Evolutionary conservation across 1,284 basidiomycete genomes (phyloP).

Genomic region (Wolfiporia cocos): DNA sequence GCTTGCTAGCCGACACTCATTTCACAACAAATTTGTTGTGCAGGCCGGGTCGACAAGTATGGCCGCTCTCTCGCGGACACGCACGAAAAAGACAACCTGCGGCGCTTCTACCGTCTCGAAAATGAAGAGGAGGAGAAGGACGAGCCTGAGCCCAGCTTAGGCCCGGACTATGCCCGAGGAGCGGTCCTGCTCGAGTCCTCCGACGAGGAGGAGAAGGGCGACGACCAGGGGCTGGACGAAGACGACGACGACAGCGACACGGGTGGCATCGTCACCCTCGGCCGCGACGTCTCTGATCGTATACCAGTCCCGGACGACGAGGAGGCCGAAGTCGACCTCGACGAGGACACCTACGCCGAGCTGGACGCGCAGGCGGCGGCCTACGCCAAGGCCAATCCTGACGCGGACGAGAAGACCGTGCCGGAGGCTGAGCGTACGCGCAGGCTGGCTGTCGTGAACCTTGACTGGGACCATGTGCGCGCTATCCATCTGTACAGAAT

Average conservation of each 20-base stretch:
- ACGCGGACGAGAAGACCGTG: conserved; percentile 27
- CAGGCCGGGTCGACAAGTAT: conserved; percentile 86
- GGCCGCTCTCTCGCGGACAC: conserved; percentile 70
- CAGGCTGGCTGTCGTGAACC: conserved; percentile 88
- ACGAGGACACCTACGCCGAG: conserved; percentile 67
- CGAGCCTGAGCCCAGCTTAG: conserved; percentile 28
- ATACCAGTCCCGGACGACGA: conserved; percentile 41
- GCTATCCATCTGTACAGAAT: conserved; percentile 91
- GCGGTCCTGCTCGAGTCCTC: conserved; percentile 86
- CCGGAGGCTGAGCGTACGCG: conserved; percentile 48
- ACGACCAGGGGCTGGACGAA: conserved; percentile 28
- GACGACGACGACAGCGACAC: conserved; percentile 44
- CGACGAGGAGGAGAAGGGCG: conserved; percentile 66
- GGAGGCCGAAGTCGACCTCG: conserved; percentile 63
- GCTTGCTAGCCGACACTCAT: not conserved
- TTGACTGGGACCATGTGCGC: conserved; percentile 98
- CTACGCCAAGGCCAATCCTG: conserved; percentile 43
- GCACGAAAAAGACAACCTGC: conserved; percentile 71
- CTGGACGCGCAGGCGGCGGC: conserved; percentile 71
- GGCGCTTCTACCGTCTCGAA: conserved; percentile 78
- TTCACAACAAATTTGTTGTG: not conserved
- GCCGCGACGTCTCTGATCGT: conserved; percentile 34
- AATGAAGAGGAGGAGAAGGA: conserved; percentile 37
- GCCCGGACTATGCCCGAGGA: conserved; percentile 87
- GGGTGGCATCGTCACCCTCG: conserved; percentile 46